A percentile compares a stretch with the other conserved stretches of the same genome.
Evolutionary conservation across 2,329 filamentous ascomycete species (phyloP).

Genomic region (Colletotrichum filicis): DNA sequence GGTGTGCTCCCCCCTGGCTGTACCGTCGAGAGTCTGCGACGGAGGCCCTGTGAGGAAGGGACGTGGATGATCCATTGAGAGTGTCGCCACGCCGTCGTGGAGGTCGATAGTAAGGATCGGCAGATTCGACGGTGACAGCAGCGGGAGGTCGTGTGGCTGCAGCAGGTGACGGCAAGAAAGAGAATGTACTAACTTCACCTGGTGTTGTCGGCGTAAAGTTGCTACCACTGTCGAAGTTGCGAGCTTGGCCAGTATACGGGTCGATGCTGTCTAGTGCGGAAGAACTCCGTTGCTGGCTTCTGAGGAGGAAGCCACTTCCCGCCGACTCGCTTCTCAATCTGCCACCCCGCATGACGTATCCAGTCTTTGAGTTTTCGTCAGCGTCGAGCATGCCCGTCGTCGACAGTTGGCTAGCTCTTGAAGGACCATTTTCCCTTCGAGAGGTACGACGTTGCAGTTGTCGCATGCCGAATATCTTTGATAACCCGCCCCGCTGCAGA

Average conservation of each 20-base stretch:
- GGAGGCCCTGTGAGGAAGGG: slow-evolving; percentile 45
- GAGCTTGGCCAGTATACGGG: slow-evolving; percentile 53
- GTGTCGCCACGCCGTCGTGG: slow-evolving; percentile 78
- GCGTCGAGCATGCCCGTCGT: slow-evolving; percentile 82
- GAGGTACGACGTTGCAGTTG: slow-evolving; percentile 82
- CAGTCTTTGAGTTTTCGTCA: slow-evolving; percentile 72
- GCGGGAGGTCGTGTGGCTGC: slow-evolving; percentile 55
- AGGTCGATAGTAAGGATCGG: slow-evolving; percentile 90
- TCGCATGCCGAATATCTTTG: slow-evolving; percentile 91
- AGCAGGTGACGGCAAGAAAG: slow-evolving; percentile 71
- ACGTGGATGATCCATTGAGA: slow-evolving; percentile 50
- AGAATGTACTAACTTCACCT: slow-evolving; percentile 76
- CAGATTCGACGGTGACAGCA: slow-evolving; percentile 58
- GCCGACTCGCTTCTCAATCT: slow-evolving; percentile 71
- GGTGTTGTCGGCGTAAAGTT: slow-evolving; percentile 80
- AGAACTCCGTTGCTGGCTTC: slow-evolving; percentile 60
- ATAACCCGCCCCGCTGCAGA: slow-evolving; percentile 82
- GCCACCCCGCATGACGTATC: slow-evolving; percentile 64
- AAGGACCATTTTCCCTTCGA: slow-evolving; percentile 67
- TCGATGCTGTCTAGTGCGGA: slow-evolving; percentile 66
- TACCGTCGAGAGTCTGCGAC: slow-evolving; percentile 48
- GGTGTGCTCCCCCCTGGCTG: slow-evolving; percentile 47
- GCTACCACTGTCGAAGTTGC: slow-evolving; percentile 69
- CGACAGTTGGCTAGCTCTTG: slow-evolving; percentile 84
- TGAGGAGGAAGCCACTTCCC: slow-evolving; percentile 61